A percentile compares a stretch with the other conserved stretches of the same genome.
Conservation (phyloP, 768 basidiomycete genomes). For the Austroboletus festivus region DNA sequence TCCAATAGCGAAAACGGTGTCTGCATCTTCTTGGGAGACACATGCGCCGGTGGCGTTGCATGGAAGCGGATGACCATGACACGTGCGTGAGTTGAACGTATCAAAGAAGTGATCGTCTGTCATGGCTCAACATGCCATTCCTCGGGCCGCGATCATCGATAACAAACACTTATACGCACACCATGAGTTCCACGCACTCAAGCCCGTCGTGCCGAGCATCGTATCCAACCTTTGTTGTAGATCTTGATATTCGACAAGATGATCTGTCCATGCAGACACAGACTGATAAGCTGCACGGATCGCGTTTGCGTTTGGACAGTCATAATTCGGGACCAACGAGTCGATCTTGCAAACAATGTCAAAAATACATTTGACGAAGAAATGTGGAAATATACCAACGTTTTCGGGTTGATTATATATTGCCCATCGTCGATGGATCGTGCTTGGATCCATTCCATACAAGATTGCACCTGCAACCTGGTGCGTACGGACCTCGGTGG, state of each 20-base stretch:
- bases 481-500: conserved; percentile 45
- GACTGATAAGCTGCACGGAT: conserved; percentile 42
- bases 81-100: conserved; percentile 48
- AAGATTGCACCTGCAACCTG: conserved; percentile 46
- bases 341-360: conserved; percentile 37
- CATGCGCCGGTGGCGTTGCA: conserved; percentile 43
- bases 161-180: conserved; percentile 32
- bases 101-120: conserved; percentile 47
- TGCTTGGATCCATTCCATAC: conserved; percentile 42
- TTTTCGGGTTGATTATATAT: conserved; percentile 42
- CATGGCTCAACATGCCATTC: neutral
- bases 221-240: conserved; percentile 38
- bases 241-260: conserved; percentile 35
- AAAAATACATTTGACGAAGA: neutral
- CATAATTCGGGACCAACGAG: conserved; percentile 43
- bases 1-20: conserved; percentile 52
- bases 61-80: conserved; percentile 39
- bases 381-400: conserved; percentile 24
- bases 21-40: conserved; percentile 42
- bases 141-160: neutral
- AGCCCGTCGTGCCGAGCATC: conserved; percentile 39
- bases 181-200: conserved; percentile 45
- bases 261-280: conserved; percentile 45
- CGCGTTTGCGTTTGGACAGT: conserved; percentile 39
- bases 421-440: conserved; percentile 33